Base-by-base conservation (phyloP, 257 asterid species). In the Osmanthus fragrans region DNA sequence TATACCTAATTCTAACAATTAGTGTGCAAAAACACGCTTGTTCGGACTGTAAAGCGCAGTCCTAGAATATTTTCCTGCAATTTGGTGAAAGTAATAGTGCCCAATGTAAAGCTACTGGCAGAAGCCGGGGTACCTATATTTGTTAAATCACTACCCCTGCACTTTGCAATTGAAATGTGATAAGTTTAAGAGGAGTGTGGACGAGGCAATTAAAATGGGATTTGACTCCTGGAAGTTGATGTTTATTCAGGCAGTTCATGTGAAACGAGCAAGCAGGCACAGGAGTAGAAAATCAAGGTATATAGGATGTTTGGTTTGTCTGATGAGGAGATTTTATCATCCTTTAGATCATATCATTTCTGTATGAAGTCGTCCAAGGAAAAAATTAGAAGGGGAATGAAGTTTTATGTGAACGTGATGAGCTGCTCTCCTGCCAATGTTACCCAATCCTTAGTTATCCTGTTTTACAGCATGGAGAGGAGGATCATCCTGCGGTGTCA, bases 251-350 rank as follows among this genome's bases (percentile, higher is more conserved):
- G 88, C 84, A 65, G 25, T 81, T 73, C 40, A n/a, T 66, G 37
- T 25, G 16, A n/a, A 2, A 23, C 45, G 73, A 51, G 71, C 34
- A 70, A 76, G 3, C 49, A 77, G 2, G 68, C 80, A 18, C 47
- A 56, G 47, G 47, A 63, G 51, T 45, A 9, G 6, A 76, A 82
- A 27, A 66, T 39, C 76, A 79, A 75, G 9, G 36, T 72, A 16
- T 84, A 84, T 58, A 47, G 10, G 37, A 79, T 49, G 32, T 81
- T 79, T n/a, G 88, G 88, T 1, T 84, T 79, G 82, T 84, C 80
- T 0, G 82, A 77, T 13, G 33, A 49, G 21, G 80, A 84, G 10
- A 66, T 80, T 9, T 4, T 0, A 18, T 21, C 49, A 7, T 82
- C 80, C 85, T 9, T 2, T 25, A 25, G 27, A 25, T 25, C 1